Conservation (phyloP, 352 stramenopile species). For the Phytophthora hibernalis region DNA sequence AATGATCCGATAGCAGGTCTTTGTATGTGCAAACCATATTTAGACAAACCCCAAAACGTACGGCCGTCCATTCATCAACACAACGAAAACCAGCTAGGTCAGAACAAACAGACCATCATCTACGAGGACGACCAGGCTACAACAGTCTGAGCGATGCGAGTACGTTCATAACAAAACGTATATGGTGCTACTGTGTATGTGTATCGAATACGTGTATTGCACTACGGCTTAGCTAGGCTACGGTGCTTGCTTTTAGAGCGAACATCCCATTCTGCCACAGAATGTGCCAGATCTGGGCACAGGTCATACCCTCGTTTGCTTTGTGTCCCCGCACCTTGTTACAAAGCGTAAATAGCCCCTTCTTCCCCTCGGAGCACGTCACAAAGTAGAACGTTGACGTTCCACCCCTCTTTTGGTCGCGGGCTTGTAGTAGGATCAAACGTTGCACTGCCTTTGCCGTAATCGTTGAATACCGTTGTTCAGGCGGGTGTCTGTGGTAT, state of each 20-base stretch:
- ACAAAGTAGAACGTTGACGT: conserved; percentile 17
- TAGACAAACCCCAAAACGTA: background rate
- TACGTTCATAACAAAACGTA: no score
- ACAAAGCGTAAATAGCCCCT: conserved; percentile 1
- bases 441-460: conserved; percentile 11
- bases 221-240: conserved; percentile 3
- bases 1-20: background rate
- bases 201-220: background rate
- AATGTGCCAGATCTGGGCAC: conserved; percentile 28
- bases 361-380: conserved; percentile 12
- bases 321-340: conserved; percentile 19
- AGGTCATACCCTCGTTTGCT: conserved; percentile 19
- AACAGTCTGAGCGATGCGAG: no score
- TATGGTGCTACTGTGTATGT: no score
- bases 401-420: conserved; percentile 3
- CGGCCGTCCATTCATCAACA: background rate
- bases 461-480: conserved; percentile 5
- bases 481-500: background rate
- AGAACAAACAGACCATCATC: no score
- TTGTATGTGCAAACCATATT: conserved; percentile 2
- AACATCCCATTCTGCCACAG: conserved; percentile 31
- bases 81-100: background rate
- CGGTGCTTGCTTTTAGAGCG: background rate
- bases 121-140: no score
- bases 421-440: conserved; percentile 24